A percentile compares a stretch with the other conserved stretches of the same genome.
These are phyloP conservation scores for Simmondsia chinensis DNA, from an alignment of 148 eudicot genomes.

Conservation along the genomic window DNA sequence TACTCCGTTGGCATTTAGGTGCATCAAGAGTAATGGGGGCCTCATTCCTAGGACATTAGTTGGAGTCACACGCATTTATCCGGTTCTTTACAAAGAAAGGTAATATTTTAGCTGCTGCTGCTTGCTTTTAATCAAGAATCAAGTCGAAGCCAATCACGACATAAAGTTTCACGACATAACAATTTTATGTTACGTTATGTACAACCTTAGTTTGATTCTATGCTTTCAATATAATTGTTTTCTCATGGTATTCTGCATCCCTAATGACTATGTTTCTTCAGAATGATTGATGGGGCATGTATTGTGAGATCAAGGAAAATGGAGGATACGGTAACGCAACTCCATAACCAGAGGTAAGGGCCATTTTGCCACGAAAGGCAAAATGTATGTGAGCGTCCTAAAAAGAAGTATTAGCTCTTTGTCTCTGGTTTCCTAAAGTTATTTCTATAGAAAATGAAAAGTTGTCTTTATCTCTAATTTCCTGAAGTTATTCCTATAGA, in stretches of 20 bases:
- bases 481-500: no score
- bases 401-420: no score
- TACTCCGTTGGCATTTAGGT: slow-evolving; percentile 73
- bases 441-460: no score
- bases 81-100: slow-evolving; percentile 91
- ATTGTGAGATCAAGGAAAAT: slow-evolving; percentile 76
- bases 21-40: slow-evolving; percentile 82
- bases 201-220: no score
- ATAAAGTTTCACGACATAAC: no score
- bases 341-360: slow-evolving; percentile 53
- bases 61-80: slow-evolving; percentile 77
- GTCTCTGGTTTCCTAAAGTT: no score
- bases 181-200: no score
- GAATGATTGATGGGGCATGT: slow-evolving; percentile 52
- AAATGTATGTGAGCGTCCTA: no score
- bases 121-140: slow-evolving; percentile 2
- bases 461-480: no score
- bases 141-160: no score
- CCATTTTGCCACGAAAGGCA: slow-evolving; percentile 1
- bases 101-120: slow-evolving; percentile 11
- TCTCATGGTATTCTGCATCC: slow-evolving; percentile 1
- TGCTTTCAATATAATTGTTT: no score
- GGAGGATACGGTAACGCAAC: slow-evolving; percentile 50
- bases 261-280: slow-evolving; percentile 14
- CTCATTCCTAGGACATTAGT: slow-evolving; percentile 72